phyloP scores from a whole-genome alignment of 306 rosid genomes.

The Calophaca sinica region DNA sequence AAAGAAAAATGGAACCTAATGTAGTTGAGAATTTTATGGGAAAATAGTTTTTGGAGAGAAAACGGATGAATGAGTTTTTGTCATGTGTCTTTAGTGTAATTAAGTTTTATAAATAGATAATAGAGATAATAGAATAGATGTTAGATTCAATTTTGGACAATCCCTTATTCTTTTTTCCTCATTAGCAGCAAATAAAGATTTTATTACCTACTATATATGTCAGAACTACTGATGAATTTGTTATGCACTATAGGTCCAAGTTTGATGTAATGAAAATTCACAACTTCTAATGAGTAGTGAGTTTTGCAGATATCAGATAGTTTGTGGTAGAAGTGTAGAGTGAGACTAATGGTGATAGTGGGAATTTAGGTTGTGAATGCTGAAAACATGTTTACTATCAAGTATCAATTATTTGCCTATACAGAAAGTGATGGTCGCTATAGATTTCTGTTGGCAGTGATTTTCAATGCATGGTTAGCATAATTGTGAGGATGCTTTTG shows the following conservation, averaged over 20 bases:
- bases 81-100: too few relatives aligned
- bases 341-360: slow-evolving; percentile 29
- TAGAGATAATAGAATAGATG: not conserved
- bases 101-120: too few relatives aligned
- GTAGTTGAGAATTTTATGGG: too few relatives aligned
- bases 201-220: not conserved
- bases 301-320: slow-evolving; percentile 17
- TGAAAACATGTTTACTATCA: slow-evolving; percentile 21
- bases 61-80: too few relatives aligned
- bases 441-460: slow-evolving; percentile 11
- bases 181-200: not conserved
- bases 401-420: not conserved
- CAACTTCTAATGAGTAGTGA: not conserved
- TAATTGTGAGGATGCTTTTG: slow-evolving; percentile 9
- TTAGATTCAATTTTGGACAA: not conserved
- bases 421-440: not conserved
- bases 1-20: too few relatives aligned
- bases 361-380: slow-evolving; percentile 24
- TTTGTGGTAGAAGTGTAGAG: slow-evolving; percentile 17
- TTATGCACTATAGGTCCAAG: not conserved
- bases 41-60: too few relatives aligned
- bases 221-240: slow-evolving; percentile 9
- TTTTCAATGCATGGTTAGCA: slow-evolving; percentile 11
- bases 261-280: not conserved
- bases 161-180: not conserved